Evolutionary conservation across 2,329 filamentous ascomycete species (phyloP).

Genomic region (Cladosporium oxysporum): DNA sequence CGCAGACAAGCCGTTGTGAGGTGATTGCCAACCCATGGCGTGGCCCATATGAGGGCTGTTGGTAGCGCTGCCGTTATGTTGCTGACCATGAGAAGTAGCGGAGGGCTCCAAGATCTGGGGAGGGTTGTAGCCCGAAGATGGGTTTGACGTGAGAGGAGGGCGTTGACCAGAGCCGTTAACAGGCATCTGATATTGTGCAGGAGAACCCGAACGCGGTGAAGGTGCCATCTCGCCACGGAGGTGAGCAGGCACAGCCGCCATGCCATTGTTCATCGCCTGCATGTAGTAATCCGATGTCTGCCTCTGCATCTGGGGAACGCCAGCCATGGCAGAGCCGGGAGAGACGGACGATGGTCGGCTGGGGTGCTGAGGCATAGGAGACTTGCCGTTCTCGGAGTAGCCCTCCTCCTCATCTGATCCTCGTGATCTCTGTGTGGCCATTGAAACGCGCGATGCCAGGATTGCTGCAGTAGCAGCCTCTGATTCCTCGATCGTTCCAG

Average conservation of each 20-base stretch:
- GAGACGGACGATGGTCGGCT: conserved; percentile 79
- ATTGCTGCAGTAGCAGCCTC: conserved; percentile 85
- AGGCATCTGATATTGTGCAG: conserved; percentile 59
- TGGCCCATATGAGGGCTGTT: conserved; percentile 80
- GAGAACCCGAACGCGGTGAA: conserved; percentile 65
- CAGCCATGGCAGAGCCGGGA: conserved; percentile 72
- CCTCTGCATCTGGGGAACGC: conserved; percentile 68
- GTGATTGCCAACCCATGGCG: conserved; percentile 82
- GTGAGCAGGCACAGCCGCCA: conserved; percentile 68
- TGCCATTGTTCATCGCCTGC: conserved; percentile 63
- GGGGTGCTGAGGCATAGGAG: conserved; percentile 76
- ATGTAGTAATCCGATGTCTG: conserved; percentile 74
- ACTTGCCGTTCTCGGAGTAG: conserved; percentile 66
- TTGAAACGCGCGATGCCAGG: conserved; percentile 60
- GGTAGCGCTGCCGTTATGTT: conserved; percentile 70
- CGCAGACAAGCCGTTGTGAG: conserved; percentile 71
- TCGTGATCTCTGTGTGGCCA: conserved; percentile 50
- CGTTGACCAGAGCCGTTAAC: conserved; percentile 54
- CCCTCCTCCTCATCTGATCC: conserved; percentile 69
- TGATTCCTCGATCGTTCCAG: conserved; percentile 90
- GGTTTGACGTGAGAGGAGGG: conserved; percentile 78
- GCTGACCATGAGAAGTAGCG: conserved; percentile 74
- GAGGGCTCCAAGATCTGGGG: conserved; percentile 76
- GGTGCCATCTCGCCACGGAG: conserved; percentile 74
- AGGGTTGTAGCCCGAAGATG: conserved; percentile 69